Conservation (phyloP, 257 asterid genomes). For the Fraxinus pennsylvanica region DNA sequence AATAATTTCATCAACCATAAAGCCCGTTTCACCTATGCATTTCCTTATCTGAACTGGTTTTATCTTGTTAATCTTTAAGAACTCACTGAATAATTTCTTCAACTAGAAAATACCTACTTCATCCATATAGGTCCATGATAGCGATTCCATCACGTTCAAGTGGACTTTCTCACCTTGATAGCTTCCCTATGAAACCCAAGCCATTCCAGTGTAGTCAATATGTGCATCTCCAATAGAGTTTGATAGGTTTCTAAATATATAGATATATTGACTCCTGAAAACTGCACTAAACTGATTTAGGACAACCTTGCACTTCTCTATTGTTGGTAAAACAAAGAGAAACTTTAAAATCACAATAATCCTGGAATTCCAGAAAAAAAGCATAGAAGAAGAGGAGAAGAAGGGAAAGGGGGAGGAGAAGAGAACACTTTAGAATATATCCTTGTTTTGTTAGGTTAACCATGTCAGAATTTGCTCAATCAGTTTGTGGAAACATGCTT, state of each 20-base stretch:
- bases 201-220: neutral
- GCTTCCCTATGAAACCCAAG: neutral
- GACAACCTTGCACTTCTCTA: neutral
- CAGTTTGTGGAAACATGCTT: neutral
- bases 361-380: neutral
- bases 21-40: neutral
- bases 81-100: neutral
- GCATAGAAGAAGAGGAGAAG: neutral
- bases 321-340: neutral
- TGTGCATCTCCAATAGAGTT: neutral
- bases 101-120: neutral
- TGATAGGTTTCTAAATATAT: neutral
- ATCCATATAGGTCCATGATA: neutral
- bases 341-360: neutral
- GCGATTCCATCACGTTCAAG: neutral
- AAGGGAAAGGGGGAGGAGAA: neutral
- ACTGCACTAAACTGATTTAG: neutral
- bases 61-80: neutral
- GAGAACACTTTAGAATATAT: neutral
- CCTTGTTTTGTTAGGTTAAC: neutral
- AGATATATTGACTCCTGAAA: neutral
- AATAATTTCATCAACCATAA: neutral
- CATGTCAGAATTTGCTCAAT: neutral
- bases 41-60: neutral
- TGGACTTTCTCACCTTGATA: neutral